These are phyloP conservation scores for Carex kokanica DNA, from an alignment of 176 grass and related monocot genomes.

Conservation along the genomic window DNA sequence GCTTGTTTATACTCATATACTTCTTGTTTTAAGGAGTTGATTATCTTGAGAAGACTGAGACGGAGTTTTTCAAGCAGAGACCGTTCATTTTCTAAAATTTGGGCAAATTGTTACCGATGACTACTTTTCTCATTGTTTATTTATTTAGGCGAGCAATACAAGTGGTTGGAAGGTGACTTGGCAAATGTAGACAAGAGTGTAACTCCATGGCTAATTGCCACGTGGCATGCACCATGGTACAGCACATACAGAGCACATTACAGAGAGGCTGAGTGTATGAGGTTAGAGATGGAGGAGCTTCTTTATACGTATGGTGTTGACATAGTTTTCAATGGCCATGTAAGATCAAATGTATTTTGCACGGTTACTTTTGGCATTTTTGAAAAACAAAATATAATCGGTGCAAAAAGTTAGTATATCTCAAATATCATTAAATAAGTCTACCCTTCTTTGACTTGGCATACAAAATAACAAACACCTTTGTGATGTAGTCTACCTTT, in stretches of 20 bases:
- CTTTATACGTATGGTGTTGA: constrained; percentile 65
- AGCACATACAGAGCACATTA: constrained; percentile 78
- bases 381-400: neutral
- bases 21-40: neutral
- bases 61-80: neutral
- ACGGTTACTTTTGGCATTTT: neutral
- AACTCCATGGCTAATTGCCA: constrained; percentile 77
- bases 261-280: constrained; percentile 82
- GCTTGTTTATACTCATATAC: neutral
- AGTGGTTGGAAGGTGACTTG: constrained; percentile 74
- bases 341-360: constrained; percentile 22
- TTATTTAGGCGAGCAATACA: constrained; percentile 55
- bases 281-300: constrained; percentile 85
- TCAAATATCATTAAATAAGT: neutral
- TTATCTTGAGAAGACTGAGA: neutral
- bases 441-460: neutral
- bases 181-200: constrained; percentile 56
- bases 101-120: neutral
- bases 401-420: neutral
- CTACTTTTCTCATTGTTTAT: neutral
- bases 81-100: neutral
- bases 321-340: constrained; percentile 84
- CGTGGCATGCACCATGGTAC: constrained; percentile 91
- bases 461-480: neutral
- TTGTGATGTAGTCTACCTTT: neutral